These are phyloP conservation scores for Termitomyces sp. DNA, from an alignment of 768 basidiomycete species.

Conservation along the genomic window DNA sequence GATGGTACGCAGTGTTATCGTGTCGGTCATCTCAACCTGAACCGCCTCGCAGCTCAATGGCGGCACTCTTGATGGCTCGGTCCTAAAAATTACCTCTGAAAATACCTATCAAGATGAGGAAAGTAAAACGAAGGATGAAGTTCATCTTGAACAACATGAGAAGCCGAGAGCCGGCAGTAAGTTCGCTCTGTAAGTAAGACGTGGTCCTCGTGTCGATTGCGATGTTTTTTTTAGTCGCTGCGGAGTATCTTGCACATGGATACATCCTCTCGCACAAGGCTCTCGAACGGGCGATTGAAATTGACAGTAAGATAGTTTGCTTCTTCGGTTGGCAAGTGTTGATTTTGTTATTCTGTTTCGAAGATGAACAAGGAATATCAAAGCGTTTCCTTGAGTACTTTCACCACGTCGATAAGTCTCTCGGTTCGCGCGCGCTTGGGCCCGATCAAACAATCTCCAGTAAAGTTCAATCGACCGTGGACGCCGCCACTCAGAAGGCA, in stretches of 20 bases:
- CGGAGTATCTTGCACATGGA: constrained; percentile 90
- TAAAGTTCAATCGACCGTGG: constrained; percentile 61
- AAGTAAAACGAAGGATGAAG: constrained; percentile 29
- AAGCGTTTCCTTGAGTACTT: constrained; percentile 79
- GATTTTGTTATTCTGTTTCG: neutral
- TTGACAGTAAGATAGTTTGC: constrained; percentile 47
- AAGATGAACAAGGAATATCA: constrained; percentile 85
- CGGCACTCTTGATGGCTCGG: constrained; percentile 68
- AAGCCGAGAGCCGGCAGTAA: constrained; percentile 86
- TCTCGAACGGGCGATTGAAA: constrained; percentile 72
- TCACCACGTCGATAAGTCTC: constrained; percentile 57
- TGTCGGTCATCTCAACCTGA: neutral
- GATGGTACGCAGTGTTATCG: constrained; percentile 44
- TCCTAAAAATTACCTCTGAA: constrained; percentile 68
- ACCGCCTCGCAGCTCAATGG: constrained; percentile 50
- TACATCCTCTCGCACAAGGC: constrained; percentile 77
- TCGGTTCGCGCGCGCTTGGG: constrained; percentile 70
- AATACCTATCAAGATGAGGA: constrained; percentile 51
- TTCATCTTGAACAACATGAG: constrained; percentile 70
- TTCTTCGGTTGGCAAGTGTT: neutral
- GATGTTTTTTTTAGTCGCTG: constrained; percentile 56
- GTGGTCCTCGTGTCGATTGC: neutral
- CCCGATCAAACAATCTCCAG: constrained; percentile 76
- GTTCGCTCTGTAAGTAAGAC: constrained; percentile 19
- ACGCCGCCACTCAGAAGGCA: constrained; percentile 61